Evolutionary conservation across 2,329 filamentous ascomycete genomes (phyloP).

Genomic region (Aspergillus oerlinghausenensis): DNA sequence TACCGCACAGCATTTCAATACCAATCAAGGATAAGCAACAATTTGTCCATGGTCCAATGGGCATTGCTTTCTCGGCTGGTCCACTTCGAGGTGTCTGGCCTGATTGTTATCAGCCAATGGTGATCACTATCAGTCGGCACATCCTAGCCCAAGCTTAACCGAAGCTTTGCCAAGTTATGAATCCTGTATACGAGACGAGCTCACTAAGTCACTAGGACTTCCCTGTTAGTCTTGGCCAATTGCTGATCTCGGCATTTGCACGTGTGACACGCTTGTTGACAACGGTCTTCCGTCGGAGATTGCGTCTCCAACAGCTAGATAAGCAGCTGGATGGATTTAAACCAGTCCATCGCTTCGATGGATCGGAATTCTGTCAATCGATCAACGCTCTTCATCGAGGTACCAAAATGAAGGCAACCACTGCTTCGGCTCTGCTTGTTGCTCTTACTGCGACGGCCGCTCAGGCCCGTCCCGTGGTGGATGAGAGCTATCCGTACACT

Average conservation of each 20-base stretch:
- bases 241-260: conserved; percentile 2
- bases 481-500: conserved; percentile 45
- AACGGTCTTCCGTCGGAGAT: neutral
- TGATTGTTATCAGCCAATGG: neutral
- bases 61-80: too few species aligned
- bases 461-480: conserved; percentile 31
- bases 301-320: neutral
- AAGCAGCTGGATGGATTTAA: neutral
- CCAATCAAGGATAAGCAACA: too few species aligned
- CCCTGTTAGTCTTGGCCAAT: conserved; percentile 31
- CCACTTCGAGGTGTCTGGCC: too few species aligned
- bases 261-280: conserved; percentile 2
- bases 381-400: neutral
- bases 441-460: conserved; percentile 16
- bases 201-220: neutral
- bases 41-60: too few species aligned
- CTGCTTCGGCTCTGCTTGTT: conserved; percentile 16
- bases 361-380: neutral
- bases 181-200: neutral
- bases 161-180: neutral
- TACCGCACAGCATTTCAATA: too few species aligned
- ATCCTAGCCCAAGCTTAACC: neutral
- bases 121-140: neutral
- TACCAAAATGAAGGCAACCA: conserved; percentile 16
- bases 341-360: neutral